phyloP scores from a whole-genome alignment of 225 moss, liverwort and hornwort species.

The Pseudisothecium myosuroides region DNA sequence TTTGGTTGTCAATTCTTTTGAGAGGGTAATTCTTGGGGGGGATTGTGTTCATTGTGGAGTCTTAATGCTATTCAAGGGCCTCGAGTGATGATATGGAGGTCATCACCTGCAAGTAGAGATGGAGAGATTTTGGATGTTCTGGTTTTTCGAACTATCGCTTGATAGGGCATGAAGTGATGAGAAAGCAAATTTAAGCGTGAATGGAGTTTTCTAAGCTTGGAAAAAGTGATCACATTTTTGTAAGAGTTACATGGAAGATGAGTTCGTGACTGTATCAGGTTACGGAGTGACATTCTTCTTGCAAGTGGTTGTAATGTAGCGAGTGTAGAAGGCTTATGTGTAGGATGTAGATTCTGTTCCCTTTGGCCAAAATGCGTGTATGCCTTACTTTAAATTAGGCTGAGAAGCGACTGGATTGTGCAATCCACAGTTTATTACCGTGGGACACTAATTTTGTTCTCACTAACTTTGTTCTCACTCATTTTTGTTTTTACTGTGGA shows the following conservation, averaged over 20 bases:
- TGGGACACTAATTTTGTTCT: no score
- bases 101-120: background rate
- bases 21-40: background rate
- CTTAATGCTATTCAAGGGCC: background rate
- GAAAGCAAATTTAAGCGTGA: background rate
- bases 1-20: background rate
- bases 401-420: background rate
- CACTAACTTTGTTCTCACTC: no score
- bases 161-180: background rate
- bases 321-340: background rate
- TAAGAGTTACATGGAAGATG: background rate
- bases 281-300: background rate
- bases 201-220: background rate
- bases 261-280: background rate
- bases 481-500: no score
- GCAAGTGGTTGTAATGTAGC: background rate
- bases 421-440: background rate
- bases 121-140: background rate
- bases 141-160: background rate
- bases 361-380: background rate
- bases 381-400: background rate
- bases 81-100: background rate
- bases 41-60: background rate
- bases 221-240: background rate
- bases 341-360: background rate